Evolutionary conservation across 768 basidiomycete species (phyloP).

Genomic region (Tubosaeta brunneosetosa): DNA sequence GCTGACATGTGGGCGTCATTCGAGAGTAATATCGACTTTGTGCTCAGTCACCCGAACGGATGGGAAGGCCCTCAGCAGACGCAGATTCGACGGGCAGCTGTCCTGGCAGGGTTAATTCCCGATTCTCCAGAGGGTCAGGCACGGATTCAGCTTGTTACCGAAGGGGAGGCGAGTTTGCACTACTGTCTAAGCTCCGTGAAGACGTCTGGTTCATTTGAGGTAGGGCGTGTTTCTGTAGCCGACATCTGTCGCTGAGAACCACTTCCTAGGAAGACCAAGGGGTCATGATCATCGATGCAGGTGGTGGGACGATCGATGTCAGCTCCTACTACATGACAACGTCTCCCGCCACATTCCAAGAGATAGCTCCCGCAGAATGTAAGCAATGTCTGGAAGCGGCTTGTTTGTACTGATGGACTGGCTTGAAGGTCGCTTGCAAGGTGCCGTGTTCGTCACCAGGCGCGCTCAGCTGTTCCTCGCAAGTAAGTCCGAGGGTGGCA

Average conservation of each 20-base stretch:
- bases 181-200: slow-evolving; percentile 40
- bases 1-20: slow-evolving; percentile 39
- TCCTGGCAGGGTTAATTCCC: slow-evolving; percentile 37
- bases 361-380: slow-evolving; percentile 47
- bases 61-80: slow-evolving; percentile 44
- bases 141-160: slow-evolving; percentile 43
- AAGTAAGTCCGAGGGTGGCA: slow-evolving; percentile 21
- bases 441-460: slow-evolving; percentile 48
- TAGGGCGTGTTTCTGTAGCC: background rate
- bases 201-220: slow-evolving; percentile 26
- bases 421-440: slow-evolving; percentile 44
- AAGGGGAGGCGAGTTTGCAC: slow-evolving; percentile 52
- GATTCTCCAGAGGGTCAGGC: slow-evolving; percentile 33
- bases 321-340: slow-evolving; percentile 46
- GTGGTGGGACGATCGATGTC: slow-evolving; percentile 59
- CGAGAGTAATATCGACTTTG: slow-evolving; percentile 38
- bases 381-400: slow-evolving; percentile 3
- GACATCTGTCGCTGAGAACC: background rate
- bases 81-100: slow-evolving; percentile 41
- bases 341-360: slow-evolving; percentile 37
- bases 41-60: slow-evolving; percentile 46
- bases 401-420: background rate
- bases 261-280: slow-evolving; percentile 39
- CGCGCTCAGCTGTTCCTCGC: slow-evolving; percentile 38
- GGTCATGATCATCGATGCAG: slow-evolving; percentile 55